phyloP scores from a whole-genome alignment of 495 filamentous ascomycete genomes.

The Aspergillus bertholletiae region DNA sequence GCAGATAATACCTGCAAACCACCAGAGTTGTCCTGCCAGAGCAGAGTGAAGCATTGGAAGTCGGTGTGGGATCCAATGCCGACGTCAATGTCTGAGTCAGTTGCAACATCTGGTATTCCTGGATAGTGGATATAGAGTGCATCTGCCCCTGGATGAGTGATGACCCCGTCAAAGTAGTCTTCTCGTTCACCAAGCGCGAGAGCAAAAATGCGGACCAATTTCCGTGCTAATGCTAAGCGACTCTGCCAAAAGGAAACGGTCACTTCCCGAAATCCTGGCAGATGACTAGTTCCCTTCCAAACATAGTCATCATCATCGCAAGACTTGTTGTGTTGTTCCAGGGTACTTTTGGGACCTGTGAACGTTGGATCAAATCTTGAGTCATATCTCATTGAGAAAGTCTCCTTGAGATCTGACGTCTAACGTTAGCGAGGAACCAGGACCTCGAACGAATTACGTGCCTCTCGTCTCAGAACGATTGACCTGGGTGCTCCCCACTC shows the following conservation, averaged over 20 bases:
- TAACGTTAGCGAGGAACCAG: background rate
- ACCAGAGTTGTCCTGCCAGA: slow-evolving; percentile 52
- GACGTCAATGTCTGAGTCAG: slow-evolving; percentile 29
- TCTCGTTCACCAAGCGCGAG: slow-evolving; percentile 46
- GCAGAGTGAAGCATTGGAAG: slow-evolving; percentile 54
- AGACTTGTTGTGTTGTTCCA: slow-evolving; percentile 31
- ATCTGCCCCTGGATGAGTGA: slow-evolving; percentile 48
- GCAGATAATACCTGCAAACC: slow-evolving; percentile 51
- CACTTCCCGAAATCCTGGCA: slow-evolving; percentile 45
- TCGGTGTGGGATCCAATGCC: slow-evolving; percentile 58
- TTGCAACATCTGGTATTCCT: slow-evolving; percentile 27
- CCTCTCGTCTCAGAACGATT: slow-evolving; percentile 27
- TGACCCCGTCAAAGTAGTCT: slow-evolving; percentile 48
- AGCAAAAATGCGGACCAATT: slow-evolving; percentile 46
- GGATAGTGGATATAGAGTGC: slow-evolving; percentile 51
- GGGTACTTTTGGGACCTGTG: slow-evolving; percentile 24
- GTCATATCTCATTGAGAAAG: slow-evolving; percentile 43
- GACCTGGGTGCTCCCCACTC: slow-evolving; percentile 22
- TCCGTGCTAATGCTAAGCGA: slow-evolving; percentile 44
- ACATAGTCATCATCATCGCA: slow-evolving; percentile 41
- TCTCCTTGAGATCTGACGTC: slow-evolving; percentile 32
- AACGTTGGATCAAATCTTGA: slow-evolving; percentile 43
- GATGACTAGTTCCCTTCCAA: slow-evolving; percentile 46
- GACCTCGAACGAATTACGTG: background rate
- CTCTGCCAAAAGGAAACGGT: slow-evolving; percentile 43